phyloP scores from a whole-genome alignment of 23 red algal genomes.

The Cyanidium caldarium region DNA sequence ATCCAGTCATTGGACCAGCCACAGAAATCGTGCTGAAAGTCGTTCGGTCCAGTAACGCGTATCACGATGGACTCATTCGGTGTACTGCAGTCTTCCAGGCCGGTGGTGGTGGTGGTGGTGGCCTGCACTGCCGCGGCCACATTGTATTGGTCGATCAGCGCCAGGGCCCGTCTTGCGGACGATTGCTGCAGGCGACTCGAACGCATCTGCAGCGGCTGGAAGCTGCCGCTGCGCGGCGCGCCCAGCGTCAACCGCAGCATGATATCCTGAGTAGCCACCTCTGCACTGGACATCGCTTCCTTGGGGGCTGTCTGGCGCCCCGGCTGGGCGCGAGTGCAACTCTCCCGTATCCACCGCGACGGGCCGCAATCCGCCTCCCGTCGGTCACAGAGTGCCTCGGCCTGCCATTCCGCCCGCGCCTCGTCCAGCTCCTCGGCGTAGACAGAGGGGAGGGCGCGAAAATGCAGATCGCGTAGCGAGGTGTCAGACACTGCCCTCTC shows the following conservation, averaged over 20 bases:
- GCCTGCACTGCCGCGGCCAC: no score
- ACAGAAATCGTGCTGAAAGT: background rate
- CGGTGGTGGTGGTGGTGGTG: no score
- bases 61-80: no score
- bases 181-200: no score
- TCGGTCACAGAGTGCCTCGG: no score
- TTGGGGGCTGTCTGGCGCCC: no score
- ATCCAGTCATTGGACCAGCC: background rate
- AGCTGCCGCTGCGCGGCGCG: background rate
- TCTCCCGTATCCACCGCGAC: background rate
- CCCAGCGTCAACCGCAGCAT: background rate
- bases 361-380: background rate
- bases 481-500: background rate
- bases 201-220: background rate
- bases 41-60: background rate
- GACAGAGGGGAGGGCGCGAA: background rate
- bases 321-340: background rate
- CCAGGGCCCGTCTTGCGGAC: no score
- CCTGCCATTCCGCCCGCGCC: no score
- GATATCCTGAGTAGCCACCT: no score
- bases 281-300: no score
- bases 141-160: no score
- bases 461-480: background rate
- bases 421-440: background rate
- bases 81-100: no score